Percentiles rank a stretch among this genome's conserved stretches.
Conservation (phyloP, 495 filamentous ascomycete species). For the Lophiotrema nucula region DNA sequence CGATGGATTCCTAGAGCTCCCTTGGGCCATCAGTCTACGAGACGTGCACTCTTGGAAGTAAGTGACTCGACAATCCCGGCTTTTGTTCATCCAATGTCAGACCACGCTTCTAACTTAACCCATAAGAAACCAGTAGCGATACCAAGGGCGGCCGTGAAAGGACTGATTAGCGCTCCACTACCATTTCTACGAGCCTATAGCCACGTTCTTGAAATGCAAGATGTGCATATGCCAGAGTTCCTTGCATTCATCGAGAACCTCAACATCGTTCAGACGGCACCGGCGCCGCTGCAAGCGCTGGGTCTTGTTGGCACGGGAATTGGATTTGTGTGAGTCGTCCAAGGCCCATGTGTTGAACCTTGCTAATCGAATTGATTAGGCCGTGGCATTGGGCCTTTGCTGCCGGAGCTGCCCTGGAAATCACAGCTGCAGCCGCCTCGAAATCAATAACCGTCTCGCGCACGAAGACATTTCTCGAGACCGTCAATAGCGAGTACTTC, state of each 20-base stretch:
- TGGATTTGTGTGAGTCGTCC: neutral
- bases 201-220: neutral
- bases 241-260: constrained; percentile 6
- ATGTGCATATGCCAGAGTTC: neutral
- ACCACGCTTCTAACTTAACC: neutral
- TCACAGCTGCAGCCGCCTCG: neutral
- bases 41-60: neutral
- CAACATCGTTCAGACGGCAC: neutral
- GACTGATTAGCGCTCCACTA: neutral
- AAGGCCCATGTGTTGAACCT: neutral
- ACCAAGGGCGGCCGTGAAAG: neutral
- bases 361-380: neutral
- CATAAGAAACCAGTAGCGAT: neutral
- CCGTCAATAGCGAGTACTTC: constrained; percentile 3
- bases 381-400: neutral
- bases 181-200: constrained; percentile 1
- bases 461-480: constrained; percentile 9
- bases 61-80: neutral
- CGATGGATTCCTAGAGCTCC: neutral
- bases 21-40: neutral
- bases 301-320: constrained; percentile 1
- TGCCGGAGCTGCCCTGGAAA: neutral
- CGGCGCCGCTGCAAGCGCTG: constrained; percentile 6
- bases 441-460: neutral
- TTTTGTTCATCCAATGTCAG: neutral